phyloP scores from a whole-genome alignment of 306 rosid species.

The Dicorynia guianensis region DNA sequence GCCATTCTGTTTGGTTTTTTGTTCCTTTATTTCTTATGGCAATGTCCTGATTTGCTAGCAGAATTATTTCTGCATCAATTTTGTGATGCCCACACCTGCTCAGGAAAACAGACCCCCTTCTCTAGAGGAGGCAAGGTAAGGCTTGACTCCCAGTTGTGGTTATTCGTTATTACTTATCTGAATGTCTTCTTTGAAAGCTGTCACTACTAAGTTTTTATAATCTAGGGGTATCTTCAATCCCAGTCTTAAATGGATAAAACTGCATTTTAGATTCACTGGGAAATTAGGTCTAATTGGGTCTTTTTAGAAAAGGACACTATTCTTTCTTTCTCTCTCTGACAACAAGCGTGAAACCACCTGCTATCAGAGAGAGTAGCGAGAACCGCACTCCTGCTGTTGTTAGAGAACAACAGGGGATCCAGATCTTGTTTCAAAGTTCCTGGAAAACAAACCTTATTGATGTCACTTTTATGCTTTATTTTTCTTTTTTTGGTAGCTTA shows the following conservation, averaged over 20 bases:
- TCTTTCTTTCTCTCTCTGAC: too few species aligned
- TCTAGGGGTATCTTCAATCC: slow-evolving; percentile 22
- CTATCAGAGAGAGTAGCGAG: too few species aligned
- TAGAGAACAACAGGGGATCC: too few species aligned
- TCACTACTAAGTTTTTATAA: slow-evolving; percentile 26
- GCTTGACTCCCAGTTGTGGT: slow-evolving; percentile 30
- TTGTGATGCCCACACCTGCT: slow-evolving; percentile 93
- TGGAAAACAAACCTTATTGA: not conserved
- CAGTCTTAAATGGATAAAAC: slow-evolving; percentile 9
- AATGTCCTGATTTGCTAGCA: slow-evolving; percentile 46
- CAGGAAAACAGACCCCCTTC: slow-evolving; percentile 78
- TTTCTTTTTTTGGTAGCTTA: slow-evolving; percentile 33
- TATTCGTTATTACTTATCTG: slow-evolving; percentile 1
- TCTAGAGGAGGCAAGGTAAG: slow-evolving; percentile 89
- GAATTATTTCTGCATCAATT: slow-evolving; percentile 93
- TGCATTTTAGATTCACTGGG: not conserved
- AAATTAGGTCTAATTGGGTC: too few species aligned
- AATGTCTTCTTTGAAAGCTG: slow-evolving; percentile 20
- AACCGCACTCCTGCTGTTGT: too few species aligned
- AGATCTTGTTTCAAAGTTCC: slow-evolving; percentile 27
- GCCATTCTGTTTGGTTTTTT: not conserved
- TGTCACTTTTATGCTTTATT: slow-evolving; percentile 30
- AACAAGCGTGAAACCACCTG: too few species aligned
- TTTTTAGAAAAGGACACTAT: too few species aligned
- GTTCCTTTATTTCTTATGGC: slow-evolving; percentile 39